phyloP scores from a whole-genome alignment of 176 grass and related monocot genomes.

The Musa troglodytarum region DNA sequence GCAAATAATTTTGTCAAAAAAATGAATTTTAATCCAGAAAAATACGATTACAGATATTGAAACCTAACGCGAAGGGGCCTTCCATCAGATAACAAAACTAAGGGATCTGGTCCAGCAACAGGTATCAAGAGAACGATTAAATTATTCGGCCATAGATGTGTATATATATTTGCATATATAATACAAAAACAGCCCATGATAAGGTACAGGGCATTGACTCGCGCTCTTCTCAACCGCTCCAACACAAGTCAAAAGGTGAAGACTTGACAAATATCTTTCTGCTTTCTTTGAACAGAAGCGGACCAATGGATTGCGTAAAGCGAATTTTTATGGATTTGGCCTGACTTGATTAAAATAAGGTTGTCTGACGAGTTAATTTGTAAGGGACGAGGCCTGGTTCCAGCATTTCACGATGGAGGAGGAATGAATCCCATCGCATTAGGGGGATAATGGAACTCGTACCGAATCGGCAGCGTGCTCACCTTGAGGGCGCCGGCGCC shows the following conservation, averaged over 20 bases:
- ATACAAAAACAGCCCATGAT: no score
- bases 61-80: no score
- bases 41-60: background rate
- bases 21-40: background rate
- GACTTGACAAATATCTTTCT: background rate
- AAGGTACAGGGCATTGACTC: background rate
- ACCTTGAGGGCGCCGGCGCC: conserved; percentile 34
- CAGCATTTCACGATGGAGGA: background rate
- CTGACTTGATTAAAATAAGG: background rate
- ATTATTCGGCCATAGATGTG: no score
- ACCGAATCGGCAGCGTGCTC: background rate
- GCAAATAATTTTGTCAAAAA: no score
- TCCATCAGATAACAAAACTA: no score
- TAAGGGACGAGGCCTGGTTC: background rate
- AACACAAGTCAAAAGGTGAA: background rate
- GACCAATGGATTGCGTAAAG: background rate
- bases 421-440: background rate
- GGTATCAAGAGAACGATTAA: background rate
- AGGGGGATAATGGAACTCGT: background rate
- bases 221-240: background rate
- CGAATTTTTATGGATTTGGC: background rate
- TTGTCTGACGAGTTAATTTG: background rate
- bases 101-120: background rate
- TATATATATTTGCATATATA: no score
- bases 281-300: background rate